phyloP scores from a whole-genome alignment of 345 rosid genomes.

The Cardamine occulta region DNA sequence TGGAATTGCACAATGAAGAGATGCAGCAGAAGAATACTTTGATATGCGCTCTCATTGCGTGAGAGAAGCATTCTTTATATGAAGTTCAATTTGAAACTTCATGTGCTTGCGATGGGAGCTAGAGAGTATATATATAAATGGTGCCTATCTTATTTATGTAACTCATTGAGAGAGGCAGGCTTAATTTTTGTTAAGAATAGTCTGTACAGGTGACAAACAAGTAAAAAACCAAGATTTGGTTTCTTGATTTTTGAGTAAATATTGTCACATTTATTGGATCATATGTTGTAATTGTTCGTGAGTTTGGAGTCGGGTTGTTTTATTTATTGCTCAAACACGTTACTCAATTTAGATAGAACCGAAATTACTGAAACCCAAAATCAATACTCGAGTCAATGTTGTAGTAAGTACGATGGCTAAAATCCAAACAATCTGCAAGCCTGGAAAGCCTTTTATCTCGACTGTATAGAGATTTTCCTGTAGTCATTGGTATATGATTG shows the following conservation, averaged over 20 bases:
- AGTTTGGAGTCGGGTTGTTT: background rate
- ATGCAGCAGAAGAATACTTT: conserved; percentile 23
- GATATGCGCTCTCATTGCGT: background rate
- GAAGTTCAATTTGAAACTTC: conserved; percentile 5
- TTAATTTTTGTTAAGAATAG: background rate
- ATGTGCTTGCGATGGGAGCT: conserved; percentile 23
- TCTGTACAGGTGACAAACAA: conserved; percentile 1
- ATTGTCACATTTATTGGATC: conserved; percentile 2
- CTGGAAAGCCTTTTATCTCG: too few species aligned
- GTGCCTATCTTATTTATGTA: background rate
- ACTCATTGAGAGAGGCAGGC: background rate
- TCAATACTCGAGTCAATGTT: background rate
- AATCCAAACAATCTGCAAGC: background rate
- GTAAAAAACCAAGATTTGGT: background rate
- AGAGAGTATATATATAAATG: background rate
- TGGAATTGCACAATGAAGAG: conserved; percentile 20
- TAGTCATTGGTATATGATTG: background rate
- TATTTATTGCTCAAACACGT: background rate
- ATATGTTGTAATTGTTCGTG: background rate
- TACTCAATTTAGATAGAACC: background rate
- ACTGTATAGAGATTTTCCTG: too few species aligned
- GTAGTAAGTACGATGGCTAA: background rate
- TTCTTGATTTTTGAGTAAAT: background rate
- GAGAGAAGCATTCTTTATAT: conserved; percentile 3
- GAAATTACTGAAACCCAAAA: background rate